Evolutionary conservation across 495 filamentous ascomycete genomes (phyloP).

Genomic region (Penicillium paxilli): DNA sequence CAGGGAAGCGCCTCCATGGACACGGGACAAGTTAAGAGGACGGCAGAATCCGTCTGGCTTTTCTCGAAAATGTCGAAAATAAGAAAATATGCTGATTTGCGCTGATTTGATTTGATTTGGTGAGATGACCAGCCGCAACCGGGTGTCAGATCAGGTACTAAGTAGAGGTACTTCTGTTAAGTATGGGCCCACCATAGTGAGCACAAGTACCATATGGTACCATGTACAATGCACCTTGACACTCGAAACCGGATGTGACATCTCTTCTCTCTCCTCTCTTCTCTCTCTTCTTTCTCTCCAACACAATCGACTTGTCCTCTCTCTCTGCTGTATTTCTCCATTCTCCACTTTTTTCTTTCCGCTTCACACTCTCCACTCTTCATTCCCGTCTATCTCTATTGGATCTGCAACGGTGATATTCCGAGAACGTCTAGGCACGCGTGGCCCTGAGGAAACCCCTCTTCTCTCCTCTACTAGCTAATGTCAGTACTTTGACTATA

Average conservation of each 20-base stretch:
- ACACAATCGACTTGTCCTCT: neutral
- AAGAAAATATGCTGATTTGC: no score
- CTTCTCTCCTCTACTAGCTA: no score
- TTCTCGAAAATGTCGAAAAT: no score
- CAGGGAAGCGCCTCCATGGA: constrained; percentile 2
- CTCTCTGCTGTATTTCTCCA: neutral
- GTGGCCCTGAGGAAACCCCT: neutral
- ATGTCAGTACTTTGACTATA: no score
- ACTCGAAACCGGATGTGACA: constrained; percentile 11
- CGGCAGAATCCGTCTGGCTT: no score
- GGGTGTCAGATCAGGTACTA: neutral
- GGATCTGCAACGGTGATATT: neutral
- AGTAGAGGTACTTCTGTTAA: neutral
- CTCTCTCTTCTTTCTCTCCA: neutral
- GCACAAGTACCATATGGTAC: neutral
- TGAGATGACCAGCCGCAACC: neutral
- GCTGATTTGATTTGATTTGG: no score
- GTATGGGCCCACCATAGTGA: neutral
- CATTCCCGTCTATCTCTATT: neutral
- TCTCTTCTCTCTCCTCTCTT: neutral
- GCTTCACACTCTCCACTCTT: no score
- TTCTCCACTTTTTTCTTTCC: neutral
- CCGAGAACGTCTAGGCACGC: neutral
- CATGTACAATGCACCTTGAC: no score
- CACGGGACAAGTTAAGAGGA: no score